phyloP scores from a whole-genome alignment of 306 rosid species.

The Dicorynia guianensis region DNA sequence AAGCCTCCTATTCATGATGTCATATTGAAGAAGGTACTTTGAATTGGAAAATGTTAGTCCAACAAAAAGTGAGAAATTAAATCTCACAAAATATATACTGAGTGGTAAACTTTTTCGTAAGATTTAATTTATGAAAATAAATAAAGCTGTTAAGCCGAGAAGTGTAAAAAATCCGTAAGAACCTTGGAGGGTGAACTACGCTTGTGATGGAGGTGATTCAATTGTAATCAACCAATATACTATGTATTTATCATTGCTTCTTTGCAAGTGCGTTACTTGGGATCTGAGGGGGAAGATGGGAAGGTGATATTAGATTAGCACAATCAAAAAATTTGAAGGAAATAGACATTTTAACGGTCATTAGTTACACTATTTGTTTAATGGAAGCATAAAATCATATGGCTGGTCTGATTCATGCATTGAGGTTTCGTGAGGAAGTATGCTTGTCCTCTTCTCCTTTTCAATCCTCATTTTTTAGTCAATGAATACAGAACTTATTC shows the following conservation, averaged over 20 bases:
- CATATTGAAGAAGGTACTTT: conserved; percentile 30
- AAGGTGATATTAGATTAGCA: not conserved
- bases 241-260: conserved; percentile 2
- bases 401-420: not conserved
- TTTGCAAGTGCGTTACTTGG: conserved; percentile 11
- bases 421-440: not conserved
- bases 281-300: conserved; percentile 2
- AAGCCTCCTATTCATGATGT: conserved; percentile 34
- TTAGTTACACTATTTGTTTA: conserved; percentile 5
- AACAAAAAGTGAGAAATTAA: too few relatives aligned
- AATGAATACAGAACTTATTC: not conserved
- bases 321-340: not conserved
- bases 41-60: too few relatives aligned
- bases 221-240: not conserved
- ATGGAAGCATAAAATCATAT: not conserved
- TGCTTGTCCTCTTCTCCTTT: not conserved
- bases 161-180: conserved; percentile 37
- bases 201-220: not conserved
- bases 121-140: too few relatives aligned
- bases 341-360: conserved; percentile 20
- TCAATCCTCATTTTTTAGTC: not conserved
- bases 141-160: too few relatives aligned
- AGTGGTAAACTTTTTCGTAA: too few relatives aligned
- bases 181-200: conserved; percentile 38
- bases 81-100: too few relatives aligned